Percentiles rank a stretch among this genome's conserved stretches.
Conservation (phyloP, 1,139 yeast genomes). For the Hansenula sp. region DNA sequence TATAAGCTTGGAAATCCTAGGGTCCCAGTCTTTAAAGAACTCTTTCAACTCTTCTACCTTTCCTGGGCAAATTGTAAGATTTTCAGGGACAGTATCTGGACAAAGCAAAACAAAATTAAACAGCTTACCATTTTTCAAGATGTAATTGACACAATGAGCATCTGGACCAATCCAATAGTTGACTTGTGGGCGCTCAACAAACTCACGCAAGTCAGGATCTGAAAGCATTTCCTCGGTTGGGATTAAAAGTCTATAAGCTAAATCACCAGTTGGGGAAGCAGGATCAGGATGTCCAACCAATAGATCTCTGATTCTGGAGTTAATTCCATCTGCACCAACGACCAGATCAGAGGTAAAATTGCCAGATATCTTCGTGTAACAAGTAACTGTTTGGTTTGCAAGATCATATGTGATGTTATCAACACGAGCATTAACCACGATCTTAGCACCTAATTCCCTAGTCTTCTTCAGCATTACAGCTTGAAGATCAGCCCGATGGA, state of each 20-base stretch:
- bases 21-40: slow-evolving; percentile 30
- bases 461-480: slow-evolving; percentile 23
- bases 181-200: slow-evolving; percentile 26
- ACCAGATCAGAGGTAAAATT: slow-evolving; percentile 29
- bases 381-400: slow-evolving; percentile 14
- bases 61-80: slow-evolving; percentile 21
- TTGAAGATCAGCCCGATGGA: slow-evolving; percentile 31
- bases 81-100: slow-evolving; percentile 26
- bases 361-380: slow-evolving; percentile 22
- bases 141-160: slow-evolving; percentile 30
- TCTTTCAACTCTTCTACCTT: slow-evolving; percentile 24
- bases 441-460: slow-evolving; percentile 23
- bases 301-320: slow-evolving; percentile 22
- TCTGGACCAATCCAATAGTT: slow-evolving; percentile 33
- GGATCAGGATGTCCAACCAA: slow-evolving; percentile 20
- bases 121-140: slow-evolving; percentile 23
- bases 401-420: slow-evolving; percentile 19
- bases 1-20: slow-evolving; percentile 23
- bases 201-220: slow-evolving; percentile 24
- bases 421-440: slow-evolving; percentile 24
- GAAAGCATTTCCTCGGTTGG: slow-evolving; percentile 20
- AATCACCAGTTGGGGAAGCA: slow-evolving; percentile 26
- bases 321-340: slow-evolving; percentile 36
- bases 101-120: slow-evolving; percentile 22
- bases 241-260: slow-evolving; percentile 27